Percentiles rank a stretch among this genome's conserved stretches.
Conservation (phyloP, 345 rosid genomes). For the Rhodamnia rubescens region DNA sequence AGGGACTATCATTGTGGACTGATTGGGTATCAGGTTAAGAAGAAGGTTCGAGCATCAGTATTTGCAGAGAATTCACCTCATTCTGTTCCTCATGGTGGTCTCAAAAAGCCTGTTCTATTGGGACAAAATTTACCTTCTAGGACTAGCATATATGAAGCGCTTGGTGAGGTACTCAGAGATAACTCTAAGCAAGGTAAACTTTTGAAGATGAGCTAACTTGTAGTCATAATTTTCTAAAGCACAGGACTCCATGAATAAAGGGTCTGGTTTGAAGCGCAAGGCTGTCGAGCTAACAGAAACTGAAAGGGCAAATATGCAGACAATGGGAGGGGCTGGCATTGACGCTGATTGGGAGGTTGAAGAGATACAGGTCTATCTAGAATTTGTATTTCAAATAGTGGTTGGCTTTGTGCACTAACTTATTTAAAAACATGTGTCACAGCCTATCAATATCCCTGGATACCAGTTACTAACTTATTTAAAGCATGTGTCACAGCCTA, state of each 20-base stretch:
- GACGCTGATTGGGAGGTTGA: conserved; percentile 15
- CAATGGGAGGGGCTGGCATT: conserved; percentile 5
- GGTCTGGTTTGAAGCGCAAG: conserved; percentile 44
- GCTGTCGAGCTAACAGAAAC: conserved; percentile 17
- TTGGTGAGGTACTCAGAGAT: conserved; percentile 1
- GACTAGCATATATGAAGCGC: conserved; percentile 10
- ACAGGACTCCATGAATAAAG: conserved; percentile 15
- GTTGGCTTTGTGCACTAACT: neutral
- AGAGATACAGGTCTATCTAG: conserved; percentile 16
- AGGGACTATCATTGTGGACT: conserved; percentile 74
- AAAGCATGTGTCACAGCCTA: neutral
- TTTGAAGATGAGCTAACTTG: neutral
- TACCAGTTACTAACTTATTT: neutral
- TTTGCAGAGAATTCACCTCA: conserved; percentile 12
- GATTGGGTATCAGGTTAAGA: conserved; percentile 60
- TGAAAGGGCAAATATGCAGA: conserved; percentile 23
- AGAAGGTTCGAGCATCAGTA: conserved; percentile 24
- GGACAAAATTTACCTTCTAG: conserved; percentile 16
- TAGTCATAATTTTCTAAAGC: neutral
- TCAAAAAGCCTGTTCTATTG: conserved; percentile 12
- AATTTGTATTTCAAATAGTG: neutral
- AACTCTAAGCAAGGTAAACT: conserved; percentile 24
- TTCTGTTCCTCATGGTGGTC: conserved; percentile 7
- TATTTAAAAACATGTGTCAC: neutral
- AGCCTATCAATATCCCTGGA: too few relatives aligned